These are phyloP conservation scores for Brassica incana DNA, from an alignment of 345 rosid genomes.

Conservation along the genomic window DNA sequence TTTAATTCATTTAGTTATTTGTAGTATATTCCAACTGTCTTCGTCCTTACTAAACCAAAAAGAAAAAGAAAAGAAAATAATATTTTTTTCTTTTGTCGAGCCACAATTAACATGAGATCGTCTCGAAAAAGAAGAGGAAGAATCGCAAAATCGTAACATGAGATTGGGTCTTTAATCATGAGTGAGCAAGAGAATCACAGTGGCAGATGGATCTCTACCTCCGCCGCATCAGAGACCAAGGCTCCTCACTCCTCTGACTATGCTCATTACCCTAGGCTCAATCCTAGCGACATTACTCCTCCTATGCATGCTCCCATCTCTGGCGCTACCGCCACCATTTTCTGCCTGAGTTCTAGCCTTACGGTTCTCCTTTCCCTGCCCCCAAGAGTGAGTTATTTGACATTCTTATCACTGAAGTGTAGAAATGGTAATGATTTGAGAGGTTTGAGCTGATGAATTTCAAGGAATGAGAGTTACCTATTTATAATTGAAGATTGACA, in stretches of 20 bases:
- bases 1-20: too few species aligned
- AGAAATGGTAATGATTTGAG: too few species aligned
- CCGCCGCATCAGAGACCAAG: slow-evolving; percentile 21
- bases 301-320: slow-evolving; percentile 54
- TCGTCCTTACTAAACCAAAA: too few species aligned
- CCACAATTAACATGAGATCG: too few species aligned
- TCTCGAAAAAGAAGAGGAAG: too few species aligned
- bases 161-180: too few species aligned
- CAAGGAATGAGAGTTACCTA: too few species aligned
- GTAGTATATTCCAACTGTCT: too few species aligned
- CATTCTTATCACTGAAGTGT: neutral
- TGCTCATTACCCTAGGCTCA: slow-evolving; percentile 84
- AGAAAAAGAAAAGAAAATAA: too few species aligned
- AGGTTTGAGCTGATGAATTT: too few species aligned
- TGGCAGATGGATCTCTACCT: slow-evolving; percentile 17
- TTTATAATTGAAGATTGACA: too few species aligned
- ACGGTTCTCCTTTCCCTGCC: slow-evolving; percentile 57
- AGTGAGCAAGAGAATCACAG: neutral
- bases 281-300: slow-evolving; percentile 68
- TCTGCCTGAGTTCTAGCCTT: slow-evolving; percentile 82
- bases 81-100: too few species aligned
- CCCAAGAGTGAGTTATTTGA: slow-evolving; percentile 50
- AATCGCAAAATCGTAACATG: neutral
- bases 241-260: slow-evolving; percentile 62
- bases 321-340: slow-evolving; percentile 58